Percentiles rank a stretch among this genome's conserved stretches.
These are phyloP conservation scores for Mollisiaceae sp. DNA, from an alignment of 2,329 filamentous ascomycete genomes.

Conservation along the genomic window DNA sequence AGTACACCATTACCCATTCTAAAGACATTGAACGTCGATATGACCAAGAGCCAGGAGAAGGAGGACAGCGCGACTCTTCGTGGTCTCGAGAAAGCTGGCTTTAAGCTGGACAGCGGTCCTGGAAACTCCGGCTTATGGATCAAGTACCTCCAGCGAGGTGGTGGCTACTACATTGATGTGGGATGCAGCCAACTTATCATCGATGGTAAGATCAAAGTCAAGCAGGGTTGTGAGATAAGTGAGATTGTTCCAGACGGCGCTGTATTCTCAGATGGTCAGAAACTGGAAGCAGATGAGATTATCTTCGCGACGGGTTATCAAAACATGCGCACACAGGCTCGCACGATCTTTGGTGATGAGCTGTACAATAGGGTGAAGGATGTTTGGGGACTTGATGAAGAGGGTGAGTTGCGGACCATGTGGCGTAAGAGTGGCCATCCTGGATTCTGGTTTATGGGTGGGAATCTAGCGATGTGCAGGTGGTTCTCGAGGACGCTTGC, in stretches of 20 bases:
- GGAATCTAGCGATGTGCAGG: conserved; percentile 54
- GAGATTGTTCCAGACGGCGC: conserved; percentile 48
- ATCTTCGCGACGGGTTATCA: conserved; percentile 56
- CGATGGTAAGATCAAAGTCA: conserved; percentile 49
- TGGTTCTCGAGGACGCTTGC: conserved; percentile 53
- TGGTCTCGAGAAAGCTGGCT: conserved; percentile 61
- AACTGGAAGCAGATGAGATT: conserved; percentile 53
- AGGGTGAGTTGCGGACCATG: conserved; percentile 52
- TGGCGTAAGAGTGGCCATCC: conserved; percentile 54
- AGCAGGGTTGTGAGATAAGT: conserved; percentile 59
- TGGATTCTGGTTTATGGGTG: conserved; percentile 58
- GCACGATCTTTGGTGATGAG: conserved; percentile 56
- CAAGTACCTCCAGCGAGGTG: conserved; percentile 65
- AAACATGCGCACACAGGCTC: conserved; percentile 57
- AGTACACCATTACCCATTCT: conserved; percentile 62
- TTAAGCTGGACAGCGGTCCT: conserved; percentile 57
- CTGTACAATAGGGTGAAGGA: conserved; percentile 54
- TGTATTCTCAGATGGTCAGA: conserved; percentile 28
- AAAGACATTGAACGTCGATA: conserved; percentile 60
- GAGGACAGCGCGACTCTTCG: conserved; percentile 48
- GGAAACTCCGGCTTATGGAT: conserved; percentile 44
- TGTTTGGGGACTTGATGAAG: conserved; percentile 55
- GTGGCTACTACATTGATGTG: conserved; percentile 63
- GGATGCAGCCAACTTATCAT: conserved; percentile 57
- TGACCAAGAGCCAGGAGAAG: conserved; percentile 45